Evolutionary conservation across 169 alveolate genomes (phyloP), one percentile per base, ranked within the genome.

Genomic region (Cryptosporidium felis): DNA sequence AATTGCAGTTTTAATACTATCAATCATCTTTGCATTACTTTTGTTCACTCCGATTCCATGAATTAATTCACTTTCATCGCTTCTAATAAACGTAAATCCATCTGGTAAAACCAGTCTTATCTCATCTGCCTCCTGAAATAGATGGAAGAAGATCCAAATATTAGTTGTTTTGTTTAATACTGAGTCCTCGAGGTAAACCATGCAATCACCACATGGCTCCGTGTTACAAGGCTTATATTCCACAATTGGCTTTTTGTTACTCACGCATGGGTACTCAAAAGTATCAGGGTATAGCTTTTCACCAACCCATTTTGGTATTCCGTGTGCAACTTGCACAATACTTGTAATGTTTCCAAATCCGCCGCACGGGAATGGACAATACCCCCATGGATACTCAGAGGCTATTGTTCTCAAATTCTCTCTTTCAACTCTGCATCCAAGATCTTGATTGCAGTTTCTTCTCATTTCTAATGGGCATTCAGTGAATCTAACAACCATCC

Each of bases 361-460:
- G 12, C 85, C 85, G 40, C 85, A 74, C 12, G 85, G 85, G 21
- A 74, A 74, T 23, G 85, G 85, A 49, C 85, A 74, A 74, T 21
- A 56, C 28, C 85, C 85, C 85, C 85, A 74, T 30, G 85, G 85
- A 74, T 74, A 74, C n/a, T 74, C 67, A n/a, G 85, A 74, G 14
- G 85, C 74, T 23, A 74, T 74, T 18, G 85, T 74, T 53, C 85
- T 74, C 23, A 74, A 53, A 74, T 74, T 74, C 26, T 74, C 85
- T 56, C 59, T 51, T 14, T 74, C 85, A 1, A 74, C 85, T 74
- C 85, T 74, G 23, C 85, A 74, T 9, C 85, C 85, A 74, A 74
- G 30, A 10, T 74, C 60, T 18, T 74, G 21, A 5, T 34, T 58
- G 18, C 85, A 74, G n/a, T 56, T 59, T 40, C 56, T 41, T 36